Conservation (phyloP, 2,329 filamentous ascomycete species). For the Aplosporella prunicola region DNA sequence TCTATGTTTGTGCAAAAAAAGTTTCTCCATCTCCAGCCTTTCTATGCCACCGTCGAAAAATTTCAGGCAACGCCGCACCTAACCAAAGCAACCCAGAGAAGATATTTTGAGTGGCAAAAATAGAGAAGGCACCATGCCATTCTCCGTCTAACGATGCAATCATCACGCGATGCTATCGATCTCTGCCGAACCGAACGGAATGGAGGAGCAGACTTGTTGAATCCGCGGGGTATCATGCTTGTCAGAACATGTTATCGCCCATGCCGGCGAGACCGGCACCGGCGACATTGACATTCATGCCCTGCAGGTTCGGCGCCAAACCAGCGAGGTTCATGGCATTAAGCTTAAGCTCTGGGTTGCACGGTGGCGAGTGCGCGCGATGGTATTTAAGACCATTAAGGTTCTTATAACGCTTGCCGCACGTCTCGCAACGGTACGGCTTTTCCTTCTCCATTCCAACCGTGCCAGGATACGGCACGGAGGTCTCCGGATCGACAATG, state of each 20-base stretch:
- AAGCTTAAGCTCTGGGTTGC: slow-evolving; percentile 70
- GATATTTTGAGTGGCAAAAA: no score
- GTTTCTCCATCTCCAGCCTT: no score
- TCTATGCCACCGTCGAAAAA: no score
- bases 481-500: slow-evolving; percentile 94
- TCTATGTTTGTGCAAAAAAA: no score
- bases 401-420: slow-evolving; percentile 98
- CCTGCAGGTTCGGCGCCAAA: slow-evolving; percentile 31
- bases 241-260: slow-evolving; percentile 41
- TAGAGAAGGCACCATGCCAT: no score
- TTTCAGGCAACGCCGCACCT: no score
- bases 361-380: slow-evolving; percentile 64
- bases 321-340: slow-evolving; percentile 28
- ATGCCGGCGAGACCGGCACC: slow-evolving; percentile 48
- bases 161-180: no score
- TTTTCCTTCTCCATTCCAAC: slow-evolving; percentile 99
- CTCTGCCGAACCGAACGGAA: no score
- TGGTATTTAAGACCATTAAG: slow-evolving; percentile 95
- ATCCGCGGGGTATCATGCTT: no score
- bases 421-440: slow-evolving; percentile 93
- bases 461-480: slow-evolving; percentile 86
- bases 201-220: no score
- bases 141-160: no score
- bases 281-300: slow-evolving; percentile 41
- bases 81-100: no score